These are phyloP conservation scores for Kodamaea jinghongensis DNA, from an alignment of 805 yeast species.

Conservation along the genomic window DNA sequence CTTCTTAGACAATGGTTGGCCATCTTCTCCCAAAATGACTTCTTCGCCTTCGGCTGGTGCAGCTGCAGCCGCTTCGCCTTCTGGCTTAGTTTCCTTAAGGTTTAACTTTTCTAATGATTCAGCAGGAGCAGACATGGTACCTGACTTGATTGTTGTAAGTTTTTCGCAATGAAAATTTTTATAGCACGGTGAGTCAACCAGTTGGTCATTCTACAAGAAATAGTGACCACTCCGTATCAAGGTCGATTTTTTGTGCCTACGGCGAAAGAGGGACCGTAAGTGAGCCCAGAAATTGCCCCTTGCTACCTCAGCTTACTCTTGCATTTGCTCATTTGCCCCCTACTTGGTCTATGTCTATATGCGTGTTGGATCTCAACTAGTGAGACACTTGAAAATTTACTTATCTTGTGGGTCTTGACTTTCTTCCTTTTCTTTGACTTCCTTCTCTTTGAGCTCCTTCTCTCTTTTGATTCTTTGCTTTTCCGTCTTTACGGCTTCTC, in stretches of 20 bases:
- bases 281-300: too few relatives aligned
- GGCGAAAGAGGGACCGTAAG: too few relatives aligned
- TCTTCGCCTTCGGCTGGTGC: constrained; percentile 20
- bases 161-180: constrained; percentile 3
- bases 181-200: not conserved
- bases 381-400: too few relatives aligned
- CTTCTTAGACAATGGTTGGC: constrained; percentile 86
- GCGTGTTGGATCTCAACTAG: too few relatives aligned
- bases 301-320: too few relatives aligned
- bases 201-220: too few relatives aligned
- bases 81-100: constrained; percentile 11
- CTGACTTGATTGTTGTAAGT: constrained; percentile 1
- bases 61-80: constrained; percentile 9
- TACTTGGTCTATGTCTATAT: too few relatives aligned
- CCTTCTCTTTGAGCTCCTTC: constrained; percentile 6
- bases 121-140: constrained; percentile 23
- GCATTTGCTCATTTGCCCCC: too few relatives aligned
- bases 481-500: constrained; percentile 21
- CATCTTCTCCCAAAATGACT: constrained; percentile 60
- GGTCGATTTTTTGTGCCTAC: too few relatives aligned
- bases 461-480: constrained; percentile 33
- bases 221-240: too few relatives aligned
- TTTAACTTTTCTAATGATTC: constrained; percentile 25
- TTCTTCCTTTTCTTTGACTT: not conserved
- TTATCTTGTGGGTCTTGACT: too few relatives aligned